phyloP scores from a whole-genome alignment of 164 flowering plant species.

The Chimonanthus salicifolius region DNA sequence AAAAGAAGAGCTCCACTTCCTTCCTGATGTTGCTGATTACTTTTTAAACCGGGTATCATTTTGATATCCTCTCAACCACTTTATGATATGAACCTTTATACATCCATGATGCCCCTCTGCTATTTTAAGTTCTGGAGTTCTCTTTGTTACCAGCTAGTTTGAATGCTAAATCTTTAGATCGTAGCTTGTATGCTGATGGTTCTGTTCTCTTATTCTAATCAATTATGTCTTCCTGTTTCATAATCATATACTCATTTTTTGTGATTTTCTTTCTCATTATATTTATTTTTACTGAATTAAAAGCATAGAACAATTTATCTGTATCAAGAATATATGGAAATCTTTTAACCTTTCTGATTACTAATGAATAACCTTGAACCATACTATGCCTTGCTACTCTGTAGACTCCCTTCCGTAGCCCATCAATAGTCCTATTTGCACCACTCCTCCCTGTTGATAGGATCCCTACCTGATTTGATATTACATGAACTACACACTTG shows the following conservation, averaged over 20 bases:
- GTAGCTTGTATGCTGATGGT: background rate
- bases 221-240: too few species aligned
- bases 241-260: too few species aligned
- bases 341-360: too few species aligned
- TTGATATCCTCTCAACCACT: background rate
- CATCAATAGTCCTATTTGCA: too few species aligned
- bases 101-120: background rate
- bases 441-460: too few species aligned
- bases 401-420: too few species aligned
- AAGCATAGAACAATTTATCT: background rate
- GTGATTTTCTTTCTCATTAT: background rate
- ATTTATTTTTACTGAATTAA: background rate
- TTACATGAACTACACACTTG: too few species aligned
- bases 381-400: too few species aligned
- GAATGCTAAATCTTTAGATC: background rate
- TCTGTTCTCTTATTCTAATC: background rate
- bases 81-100: background rate
- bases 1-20: constrained; percentile 85
- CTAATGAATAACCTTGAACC: too few species aligned
- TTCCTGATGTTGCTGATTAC: constrained; percentile 95
- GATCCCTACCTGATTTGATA: too few species aligned
- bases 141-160: background rate
- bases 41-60: constrained; percentile 76
- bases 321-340: too few species aligned
- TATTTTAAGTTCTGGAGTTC: background rate